phyloP scores from a whole-genome alignment of 2,329 filamentous ascomycete genomes.

The Fusarium nelsonii region DNA sequence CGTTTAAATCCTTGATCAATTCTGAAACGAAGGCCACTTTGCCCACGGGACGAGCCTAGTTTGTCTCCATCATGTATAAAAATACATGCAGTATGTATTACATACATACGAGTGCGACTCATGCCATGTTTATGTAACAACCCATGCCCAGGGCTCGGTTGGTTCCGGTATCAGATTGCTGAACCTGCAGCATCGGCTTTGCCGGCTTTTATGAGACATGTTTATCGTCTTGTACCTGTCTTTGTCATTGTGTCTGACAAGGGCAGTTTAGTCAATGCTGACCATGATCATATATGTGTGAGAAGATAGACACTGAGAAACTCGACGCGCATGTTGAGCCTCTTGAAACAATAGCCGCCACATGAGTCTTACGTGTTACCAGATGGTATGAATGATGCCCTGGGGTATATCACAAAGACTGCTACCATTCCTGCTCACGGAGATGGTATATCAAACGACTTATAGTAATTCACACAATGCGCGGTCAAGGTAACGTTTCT shows the following conservation, averaged over 20 bases:
- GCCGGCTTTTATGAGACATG: slow-evolving; percentile 17
- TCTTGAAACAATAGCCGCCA: neutral
- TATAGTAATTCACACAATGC: neutral
- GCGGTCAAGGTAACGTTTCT: neutral
- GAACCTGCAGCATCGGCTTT: slow-evolving; percentile 8
- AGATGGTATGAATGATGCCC: neutral
- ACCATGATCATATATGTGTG: neutral
- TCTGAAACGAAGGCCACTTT: slow-evolving; percentile 35
- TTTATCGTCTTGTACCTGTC: slow-evolving; percentile 17
- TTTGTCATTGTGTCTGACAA: slow-evolving; percentile 16
- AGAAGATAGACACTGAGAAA: neutral
- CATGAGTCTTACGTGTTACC: neutral
- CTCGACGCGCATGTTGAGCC: neutral
- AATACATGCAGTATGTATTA: neutral
- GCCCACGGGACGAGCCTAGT: slow-evolving; percentile 24
- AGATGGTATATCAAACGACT: neutral
- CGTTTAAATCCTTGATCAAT: slow-evolving; percentile 20
- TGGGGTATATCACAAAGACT: neutral
- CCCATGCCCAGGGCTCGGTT: slow-evolving; percentile 33
- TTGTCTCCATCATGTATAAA: slow-evolving; percentile 9
- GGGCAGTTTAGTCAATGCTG: slow-evolving; percentile 7
- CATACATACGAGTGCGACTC: slow-evolving; percentile 4
- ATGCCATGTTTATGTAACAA: slow-evolving; percentile 17
- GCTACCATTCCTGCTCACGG: neutral
- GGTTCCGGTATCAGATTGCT: slow-evolving; percentile 31